A percentile compares a stretch with the other conserved stretches of the same genome.
Conservation (phyloP, 441 rosid genomes). For the Mallotus japonicus region DNA sequence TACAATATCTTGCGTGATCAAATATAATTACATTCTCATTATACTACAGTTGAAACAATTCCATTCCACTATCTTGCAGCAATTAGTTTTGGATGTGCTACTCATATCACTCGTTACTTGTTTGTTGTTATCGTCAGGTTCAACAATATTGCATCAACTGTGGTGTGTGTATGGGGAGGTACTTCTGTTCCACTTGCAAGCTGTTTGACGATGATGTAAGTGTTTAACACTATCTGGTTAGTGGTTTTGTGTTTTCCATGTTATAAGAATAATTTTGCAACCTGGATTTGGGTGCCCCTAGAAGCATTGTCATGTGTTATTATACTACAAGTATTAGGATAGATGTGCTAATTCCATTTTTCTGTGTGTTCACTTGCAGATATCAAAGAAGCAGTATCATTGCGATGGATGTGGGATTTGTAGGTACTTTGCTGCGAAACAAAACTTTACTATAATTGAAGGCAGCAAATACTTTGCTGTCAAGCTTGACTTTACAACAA, state of each 20-base stretch:
- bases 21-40: background rate
- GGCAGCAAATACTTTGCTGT: background rate
- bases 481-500: too few relatives aligned
- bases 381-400: constrained; percentile 74
- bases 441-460: background rate
- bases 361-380: constrained; percentile 43
- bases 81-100: background rate
- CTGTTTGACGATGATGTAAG: constrained; percentile 93
- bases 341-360: constrained; percentile 6
- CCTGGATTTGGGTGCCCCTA: background rate
- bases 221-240: constrained; percentile 5
- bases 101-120: background rate
- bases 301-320: background rate
- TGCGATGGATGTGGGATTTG: constrained; percentile 92
- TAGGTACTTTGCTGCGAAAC: constrained; percentile 46
- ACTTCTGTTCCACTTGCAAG: constrained; percentile 75
- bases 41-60: background rate
- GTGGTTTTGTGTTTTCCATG: background rate
- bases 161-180: constrained; percentile 88
- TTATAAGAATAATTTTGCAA: background rate
- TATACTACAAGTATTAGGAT: background rate
- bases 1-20: background rate
- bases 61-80: background rate
- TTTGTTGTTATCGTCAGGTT: constrained; percentile 46
- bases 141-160: constrained; percentile 69